phyloP scores from a whole-genome alignment of 768 basidiomycete genomes.

The Rubroboletus pulcherrimus region DNA sequence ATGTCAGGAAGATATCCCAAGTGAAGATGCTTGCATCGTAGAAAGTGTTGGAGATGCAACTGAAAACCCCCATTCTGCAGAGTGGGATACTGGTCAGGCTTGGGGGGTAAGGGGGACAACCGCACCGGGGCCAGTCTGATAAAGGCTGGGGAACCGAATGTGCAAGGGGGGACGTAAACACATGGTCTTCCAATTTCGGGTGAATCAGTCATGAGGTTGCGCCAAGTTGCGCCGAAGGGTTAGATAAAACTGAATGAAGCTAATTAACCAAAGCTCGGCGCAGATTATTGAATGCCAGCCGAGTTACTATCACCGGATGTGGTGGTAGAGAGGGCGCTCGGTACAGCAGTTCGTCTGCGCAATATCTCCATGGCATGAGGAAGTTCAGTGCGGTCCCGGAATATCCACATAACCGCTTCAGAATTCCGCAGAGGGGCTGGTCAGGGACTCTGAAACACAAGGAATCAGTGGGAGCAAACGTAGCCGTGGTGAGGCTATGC shows the following conservation, averaged over 20 bases:
- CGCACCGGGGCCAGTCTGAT: not conserved
- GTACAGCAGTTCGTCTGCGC: not conserved
- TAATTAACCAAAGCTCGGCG: not conserved
- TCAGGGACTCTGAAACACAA: not conserved
- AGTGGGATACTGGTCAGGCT: not conserved
- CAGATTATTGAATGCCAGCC: not conserved
- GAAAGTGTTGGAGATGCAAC: slow-evolving; percentile 1
- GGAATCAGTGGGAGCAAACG: not conserved
- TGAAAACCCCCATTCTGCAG: slow-evolving; percentile 9
- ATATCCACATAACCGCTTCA: not conserved
- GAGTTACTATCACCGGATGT: not conserved
- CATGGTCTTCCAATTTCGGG: not conserved
- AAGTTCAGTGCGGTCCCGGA: not conserved
- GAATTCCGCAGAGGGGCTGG: not conserved
- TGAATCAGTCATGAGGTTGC: not conserved
- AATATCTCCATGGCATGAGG: not conserved
- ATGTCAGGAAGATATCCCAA: slow-evolving; percentile 14
- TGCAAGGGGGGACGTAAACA: not conserved
- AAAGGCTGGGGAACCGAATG: not conserved
- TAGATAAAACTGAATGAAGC: not conserved
- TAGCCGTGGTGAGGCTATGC: too few relatives aligned
- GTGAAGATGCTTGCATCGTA: not conserved
- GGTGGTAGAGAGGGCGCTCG: not conserved
- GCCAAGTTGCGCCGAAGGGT: not conserved
- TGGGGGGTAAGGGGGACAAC: not conserved